A percentile compares a stretch with the other conserved stretches of the same genome.
These are phyloP conservation scores for Artemisia annua DNA, from an alignment of 129 eudicot genomes.

Conservation along the genomic window DNA sequence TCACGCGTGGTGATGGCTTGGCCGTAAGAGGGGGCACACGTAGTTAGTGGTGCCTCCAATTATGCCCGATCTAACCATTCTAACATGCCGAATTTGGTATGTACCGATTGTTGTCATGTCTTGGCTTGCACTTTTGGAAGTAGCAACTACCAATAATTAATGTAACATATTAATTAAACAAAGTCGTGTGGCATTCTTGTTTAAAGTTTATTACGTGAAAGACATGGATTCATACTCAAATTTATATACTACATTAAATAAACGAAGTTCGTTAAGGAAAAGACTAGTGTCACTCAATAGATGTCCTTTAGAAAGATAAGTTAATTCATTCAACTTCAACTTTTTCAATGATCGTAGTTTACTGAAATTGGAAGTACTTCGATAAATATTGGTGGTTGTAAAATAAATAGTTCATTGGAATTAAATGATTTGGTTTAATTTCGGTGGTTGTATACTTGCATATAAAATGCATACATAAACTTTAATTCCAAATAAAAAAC, in stretches of 20 bases:
- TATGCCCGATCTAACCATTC: too few relatives aligned
- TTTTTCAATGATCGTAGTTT: neutral
- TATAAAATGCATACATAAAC: conserved; percentile 2
- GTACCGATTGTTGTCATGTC: too few relatives aligned
- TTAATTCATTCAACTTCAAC: neutral
- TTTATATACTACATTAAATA: neutral
- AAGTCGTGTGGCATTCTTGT: neutral
- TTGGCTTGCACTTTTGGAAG: too few relatives aligned
- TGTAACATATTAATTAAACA: conserved; percentile 8
- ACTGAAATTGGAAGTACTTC: neutral
- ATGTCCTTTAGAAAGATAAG: neutral
- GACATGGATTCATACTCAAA: neutral
- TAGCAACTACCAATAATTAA: neutral
- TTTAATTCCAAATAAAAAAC: neutral
- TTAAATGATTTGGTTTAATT: conserved; percentile 22
- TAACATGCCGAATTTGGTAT: too few relatives aligned
- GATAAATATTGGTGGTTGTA: neutral
- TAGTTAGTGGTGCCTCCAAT: too few relatives aligned
- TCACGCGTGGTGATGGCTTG: too few relatives aligned
- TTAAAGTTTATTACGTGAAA: conserved; percentile 14
- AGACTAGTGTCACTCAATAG: neutral
- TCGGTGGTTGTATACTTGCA: conserved; percentile 22
- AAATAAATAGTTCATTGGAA: conserved; percentile 3
- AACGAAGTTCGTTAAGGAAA: neutral
- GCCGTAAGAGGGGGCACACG: too few relatives aligned